Evolutionary conservation across 73 alveolate genomes (phyloP).

Genomic region (Blepharisma japonicum): DNA sequence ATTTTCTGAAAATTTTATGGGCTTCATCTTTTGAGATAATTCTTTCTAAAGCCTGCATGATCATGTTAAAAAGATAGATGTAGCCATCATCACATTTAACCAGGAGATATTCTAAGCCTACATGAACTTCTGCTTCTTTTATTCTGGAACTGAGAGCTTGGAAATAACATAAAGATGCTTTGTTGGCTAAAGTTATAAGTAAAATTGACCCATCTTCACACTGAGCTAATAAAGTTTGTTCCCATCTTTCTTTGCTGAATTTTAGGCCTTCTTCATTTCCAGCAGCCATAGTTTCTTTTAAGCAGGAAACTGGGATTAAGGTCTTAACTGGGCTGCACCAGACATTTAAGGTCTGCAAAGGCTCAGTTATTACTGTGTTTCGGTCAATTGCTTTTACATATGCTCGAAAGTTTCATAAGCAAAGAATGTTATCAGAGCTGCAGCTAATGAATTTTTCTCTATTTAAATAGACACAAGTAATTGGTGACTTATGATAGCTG

Average conservation of each 20-base stretch:
- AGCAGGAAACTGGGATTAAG: too few relatives aligned
- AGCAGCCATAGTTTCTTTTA: too few relatives aligned
- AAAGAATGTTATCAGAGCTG: neutral
- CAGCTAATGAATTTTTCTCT: neutral
- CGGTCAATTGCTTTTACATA: too few relatives aligned
- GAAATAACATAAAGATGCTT: neutral
- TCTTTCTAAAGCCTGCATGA: constrained; percentile 1
- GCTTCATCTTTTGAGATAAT: neutral
- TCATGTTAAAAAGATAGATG: neutral
- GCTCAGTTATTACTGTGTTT: too few relatives aligned
- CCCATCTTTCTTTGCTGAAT: too few relatives aligned
- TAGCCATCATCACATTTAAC: neutral
- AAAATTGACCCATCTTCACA: neutral
- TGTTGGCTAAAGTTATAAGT: neutral
- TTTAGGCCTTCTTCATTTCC: too few relatives aligned
- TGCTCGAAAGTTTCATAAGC: neutral
- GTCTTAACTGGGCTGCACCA: too few relatives aligned
- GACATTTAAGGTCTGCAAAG: too few relatives aligned
- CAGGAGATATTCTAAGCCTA: neutral
- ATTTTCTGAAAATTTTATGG: neutral
- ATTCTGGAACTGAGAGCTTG: neutral
- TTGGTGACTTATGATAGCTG: neutral
- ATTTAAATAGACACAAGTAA: neutral
- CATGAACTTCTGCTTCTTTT: neutral
- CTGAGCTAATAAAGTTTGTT: neutral